A percentile compares a stretch with the other conserved stretches of the same genome.
phyloP scores from a whole-genome alignment of 83 land plant genomes.

The Picea abies region DNA sequence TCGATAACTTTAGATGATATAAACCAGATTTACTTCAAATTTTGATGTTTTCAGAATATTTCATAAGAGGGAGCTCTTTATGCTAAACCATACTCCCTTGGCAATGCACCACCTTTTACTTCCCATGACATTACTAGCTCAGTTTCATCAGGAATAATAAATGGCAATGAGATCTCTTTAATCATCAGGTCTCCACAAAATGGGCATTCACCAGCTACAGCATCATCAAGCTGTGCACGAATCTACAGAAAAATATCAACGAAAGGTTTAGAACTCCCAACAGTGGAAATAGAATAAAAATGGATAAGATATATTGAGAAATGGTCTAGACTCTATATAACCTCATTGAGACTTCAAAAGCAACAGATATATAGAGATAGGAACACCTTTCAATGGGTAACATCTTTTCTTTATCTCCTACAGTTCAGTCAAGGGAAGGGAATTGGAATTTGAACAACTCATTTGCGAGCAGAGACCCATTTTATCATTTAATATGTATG shows the following conservation, averaged over 20 bases:
- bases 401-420: conserved; percentile 26
- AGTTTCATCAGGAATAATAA: conserved; percentile 62
- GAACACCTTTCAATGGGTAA: neutral
- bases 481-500: conserved; percentile 10
- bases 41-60: neutral
- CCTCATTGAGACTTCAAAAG: neutral
- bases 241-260: conserved; percentile 19
- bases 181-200: conserved; percentile 97
- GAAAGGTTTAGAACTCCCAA: too few species aligned
- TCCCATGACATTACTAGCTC: conserved; percentile 75
- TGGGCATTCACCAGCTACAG: conserved; percentile 95
- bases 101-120: conserved; percentile 29
- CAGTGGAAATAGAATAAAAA: too few species aligned
- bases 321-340: neutral
- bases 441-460: conserved; percentile 15
- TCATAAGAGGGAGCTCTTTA: neutral
- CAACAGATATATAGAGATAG: neutral
- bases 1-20: too few species aligned
- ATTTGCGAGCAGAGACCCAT: conserved; percentile 13
- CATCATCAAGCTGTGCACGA: conserved; percentile 89
- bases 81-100: conserved; percentile 16
- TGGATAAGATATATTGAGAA: too few species aligned
- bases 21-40: neutral
- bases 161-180: conserved; percentile 83
- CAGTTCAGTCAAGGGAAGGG: neutral